A percentile compares a stretch with the other conserved stretches of the same genome.
Evolutionary conservation across 2,329 filamentous ascomycete genomes (phyloP).

Genomic region (Arthroderma sp.): DNA sequence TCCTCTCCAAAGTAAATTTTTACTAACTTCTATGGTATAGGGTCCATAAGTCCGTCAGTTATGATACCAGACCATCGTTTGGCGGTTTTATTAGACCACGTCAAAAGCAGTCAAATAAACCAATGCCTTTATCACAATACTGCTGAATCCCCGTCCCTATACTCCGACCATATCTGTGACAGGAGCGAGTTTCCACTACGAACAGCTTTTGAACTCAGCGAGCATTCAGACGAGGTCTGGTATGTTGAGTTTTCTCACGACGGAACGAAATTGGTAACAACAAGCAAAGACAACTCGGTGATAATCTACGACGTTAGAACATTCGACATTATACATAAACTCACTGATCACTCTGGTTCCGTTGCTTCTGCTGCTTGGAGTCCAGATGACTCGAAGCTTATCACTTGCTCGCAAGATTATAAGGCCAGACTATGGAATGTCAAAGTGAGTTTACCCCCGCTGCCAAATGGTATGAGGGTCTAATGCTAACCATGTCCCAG

Average conservation of each 20-base stretch:
- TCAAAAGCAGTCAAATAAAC: slow-evolving; percentile 72
- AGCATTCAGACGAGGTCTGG: slow-evolving; percentile 79
- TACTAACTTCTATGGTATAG: slow-evolving; percentile 31
- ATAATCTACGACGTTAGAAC: slow-evolving; percentile 68
- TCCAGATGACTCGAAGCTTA: slow-evolving; percentile 72
- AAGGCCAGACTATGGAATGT: slow-evolving; percentile 64
- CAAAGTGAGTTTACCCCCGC: slow-evolving; percentile 37
- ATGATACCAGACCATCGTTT: slow-evolving; percentile 93
- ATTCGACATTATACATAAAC: slow-evolving; percentile 50
- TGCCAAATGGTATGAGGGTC: background rate
- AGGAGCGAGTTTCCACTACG: slow-evolving; percentile 64
- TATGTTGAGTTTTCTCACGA: slow-evolving; percentile 82
- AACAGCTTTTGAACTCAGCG: slow-evolving; percentile 53
- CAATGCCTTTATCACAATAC: slow-evolving; percentile 84
- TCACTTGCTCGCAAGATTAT: slow-evolving; percentile 68
- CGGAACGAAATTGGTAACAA: slow-evolving; percentile 67
- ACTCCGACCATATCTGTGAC: slow-evolving; percentile 77
- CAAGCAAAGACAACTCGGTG: slow-evolving; percentile 60
- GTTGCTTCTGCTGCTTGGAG: slow-evolving; percentile 82
- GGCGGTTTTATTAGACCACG: slow-evolving; percentile 64
- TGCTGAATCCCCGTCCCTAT: slow-evolving; percentile 63
- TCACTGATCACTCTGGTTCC: slow-evolving; percentile 54
- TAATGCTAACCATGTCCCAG: slow-evolving; percentile 27
- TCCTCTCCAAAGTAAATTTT: background rate
- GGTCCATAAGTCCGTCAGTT: slow-evolving; percentile 83